Conservation (phyloP, 2,329 filamentous ascomycete species). For the Fusarium papillatum region DNA sequence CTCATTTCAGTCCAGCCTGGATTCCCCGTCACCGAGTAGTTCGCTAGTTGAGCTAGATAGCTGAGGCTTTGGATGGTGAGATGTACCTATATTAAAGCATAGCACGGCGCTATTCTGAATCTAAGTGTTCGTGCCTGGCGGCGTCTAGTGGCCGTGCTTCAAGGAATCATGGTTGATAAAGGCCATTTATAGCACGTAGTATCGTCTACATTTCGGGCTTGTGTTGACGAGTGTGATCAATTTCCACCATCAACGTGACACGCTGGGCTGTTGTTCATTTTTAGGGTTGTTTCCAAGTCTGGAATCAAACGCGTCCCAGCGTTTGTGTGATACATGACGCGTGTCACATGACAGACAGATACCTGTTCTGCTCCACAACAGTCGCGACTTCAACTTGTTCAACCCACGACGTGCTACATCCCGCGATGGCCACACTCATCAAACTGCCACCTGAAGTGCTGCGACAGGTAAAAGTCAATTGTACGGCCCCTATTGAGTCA, state of each 20-base stretch:
- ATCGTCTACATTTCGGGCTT: not conserved
- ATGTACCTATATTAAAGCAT: not conserved
- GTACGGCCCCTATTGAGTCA: too few species aligned
- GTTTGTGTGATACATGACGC: not conserved
- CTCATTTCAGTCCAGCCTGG: not conserved
- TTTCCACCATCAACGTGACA: not conserved
- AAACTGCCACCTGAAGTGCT: constrained; percentile 9
- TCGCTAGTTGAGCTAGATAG: not conserved
- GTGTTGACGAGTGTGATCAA: not conserved
- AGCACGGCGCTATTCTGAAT: too few species aligned
- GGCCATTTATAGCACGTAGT: not conserved
- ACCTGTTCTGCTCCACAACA: not conserved
- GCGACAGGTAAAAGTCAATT: not conserved
- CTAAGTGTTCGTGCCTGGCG: not conserved
- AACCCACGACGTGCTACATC: not conserved
- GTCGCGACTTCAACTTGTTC: not conserved
- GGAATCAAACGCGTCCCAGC: not conserved
- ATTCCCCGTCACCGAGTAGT: not conserved
- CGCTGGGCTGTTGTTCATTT: not conserved
- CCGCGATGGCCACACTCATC: not conserved
- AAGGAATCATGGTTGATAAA: not conserved
- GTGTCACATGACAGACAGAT: not conserved
- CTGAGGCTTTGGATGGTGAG: not conserved
- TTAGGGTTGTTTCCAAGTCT: not conserved
- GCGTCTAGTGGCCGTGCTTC: not conserved